Conservation (phyloP, 768 basidiomycete genomes). For the Kwoniella botswanensis region DNA sequence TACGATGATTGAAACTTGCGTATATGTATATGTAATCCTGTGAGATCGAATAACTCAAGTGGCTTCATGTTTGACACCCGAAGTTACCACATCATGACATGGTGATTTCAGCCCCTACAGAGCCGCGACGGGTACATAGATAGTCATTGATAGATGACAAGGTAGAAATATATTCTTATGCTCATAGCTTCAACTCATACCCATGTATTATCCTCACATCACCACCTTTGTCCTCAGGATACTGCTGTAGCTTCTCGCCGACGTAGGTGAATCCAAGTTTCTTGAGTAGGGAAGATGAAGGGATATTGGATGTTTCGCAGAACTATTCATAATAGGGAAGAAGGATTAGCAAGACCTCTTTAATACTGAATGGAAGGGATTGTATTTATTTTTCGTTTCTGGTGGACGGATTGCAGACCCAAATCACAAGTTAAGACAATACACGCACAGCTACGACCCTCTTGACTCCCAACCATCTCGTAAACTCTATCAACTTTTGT, state of each 20-base stretch:
- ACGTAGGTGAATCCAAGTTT: constrained; percentile 11
- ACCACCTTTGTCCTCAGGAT: constrained; percentile 14
- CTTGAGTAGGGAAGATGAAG: constrained; percentile 6
- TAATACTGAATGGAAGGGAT: neutral
- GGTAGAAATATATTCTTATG: neutral
- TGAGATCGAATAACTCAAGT: too few species aligned
- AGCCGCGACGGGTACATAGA: too few species aligned
- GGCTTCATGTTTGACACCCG: too few species aligned
- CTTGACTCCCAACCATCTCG: constrained; percentile 8
- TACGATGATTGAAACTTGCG: too few species aligned
- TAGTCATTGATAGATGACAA: too few species aligned
- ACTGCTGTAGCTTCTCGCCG: neutral
- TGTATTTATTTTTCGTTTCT: too few species aligned
- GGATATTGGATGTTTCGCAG: constrained; percentile 18
- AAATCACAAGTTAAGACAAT: neutral
- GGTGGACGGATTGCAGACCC: too few species aligned
- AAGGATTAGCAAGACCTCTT: neutral
- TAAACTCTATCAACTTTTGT: neutral
- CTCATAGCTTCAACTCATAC: constrained; percentile 6
- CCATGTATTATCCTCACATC: constrained; percentile 1
- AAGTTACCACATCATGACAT: too few species aligned
- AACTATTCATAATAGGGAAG: constrained; percentile 2
- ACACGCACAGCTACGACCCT: constrained; percentile 24
- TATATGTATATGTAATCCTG: too few species aligned
- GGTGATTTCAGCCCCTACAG: too few species aligned